Base-by-base conservation (phyloP, 2,329 filamentous ascomycete genomes). In the Arthrinium phaeospermum region DNA sequence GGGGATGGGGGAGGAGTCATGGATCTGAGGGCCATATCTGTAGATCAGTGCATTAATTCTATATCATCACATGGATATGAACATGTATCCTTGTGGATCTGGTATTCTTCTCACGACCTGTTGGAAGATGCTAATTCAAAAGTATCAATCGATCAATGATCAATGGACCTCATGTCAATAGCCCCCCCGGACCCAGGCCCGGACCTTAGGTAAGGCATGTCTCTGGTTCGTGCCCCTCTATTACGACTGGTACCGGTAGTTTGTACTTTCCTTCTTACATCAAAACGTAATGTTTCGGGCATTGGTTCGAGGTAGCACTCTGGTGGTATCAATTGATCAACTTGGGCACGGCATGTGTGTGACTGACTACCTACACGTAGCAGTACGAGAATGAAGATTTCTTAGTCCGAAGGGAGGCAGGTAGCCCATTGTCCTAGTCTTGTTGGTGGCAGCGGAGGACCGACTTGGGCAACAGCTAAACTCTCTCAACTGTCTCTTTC, bases 391-490 rank as follows among this genome's bases (percentile, higher is more conserved):
- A 37, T n/a, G 53, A 64, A 64, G 57, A 64, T 64, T 64, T 41
- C 7, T 64, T 64, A 64, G 57, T 64, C n/a, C 19, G 13, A 41
- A 64, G 57, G 34, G 57, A 64, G 57, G 57, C 57, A 64, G 30
- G 57, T 64, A 64, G 57, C 41, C 8, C 10, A 64, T 41, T 10
- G 5, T n/a, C 22, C 34, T 64, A 64, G 57, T 64, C 19, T 64
- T 14, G 3, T 16, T 4, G 53, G 57, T 64, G 57, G 57, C 57
- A 41, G 57, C 34, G 41, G 57, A 64, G 57, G n/a, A 64, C 57
- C 34, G 34, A 22, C 46, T 49, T 49, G 46, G 46, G 8, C 57
- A 41, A 41, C 22, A 64, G 19, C 30, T 12, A 57, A 57, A 34
- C 30, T 41, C 30, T 41, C 57, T 41, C 30, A 64, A 41, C 34